Percentiles rank a stretch among this genome's conserved stretches.
phyloP scores from a whole-genome alignment of 2,329 filamentous ascomycete genomes.

The Beauveria rudraprayagi region DNA sequence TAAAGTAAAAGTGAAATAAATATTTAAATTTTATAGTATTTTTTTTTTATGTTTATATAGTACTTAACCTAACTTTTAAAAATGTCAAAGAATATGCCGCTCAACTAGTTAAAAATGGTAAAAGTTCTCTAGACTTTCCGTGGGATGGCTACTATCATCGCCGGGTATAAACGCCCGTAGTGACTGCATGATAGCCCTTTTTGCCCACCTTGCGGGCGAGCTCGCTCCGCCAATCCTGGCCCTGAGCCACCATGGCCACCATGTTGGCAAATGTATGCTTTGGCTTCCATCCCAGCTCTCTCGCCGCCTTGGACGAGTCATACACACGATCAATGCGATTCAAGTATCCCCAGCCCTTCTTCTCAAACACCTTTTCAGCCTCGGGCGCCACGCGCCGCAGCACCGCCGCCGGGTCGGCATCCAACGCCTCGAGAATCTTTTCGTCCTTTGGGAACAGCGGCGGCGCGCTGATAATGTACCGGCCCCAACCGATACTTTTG shows the following conservation, averaged over 20 bases:
- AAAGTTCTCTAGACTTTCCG: too few relatives aligned
- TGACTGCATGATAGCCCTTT: constrained; percentile 36
- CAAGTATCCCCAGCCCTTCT: constrained; percentile 29
- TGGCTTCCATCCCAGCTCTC: constrained; percentile 35
- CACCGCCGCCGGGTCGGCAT: constrained; percentile 24
- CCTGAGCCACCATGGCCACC: constrained; percentile 25
- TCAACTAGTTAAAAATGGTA: too few relatives aligned
- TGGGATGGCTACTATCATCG: constrained; percentile 14
- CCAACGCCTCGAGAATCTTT: constrained; percentile 25
- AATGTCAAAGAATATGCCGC: too few relatives aligned
- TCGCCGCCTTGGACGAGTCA: constrained; percentile 32
- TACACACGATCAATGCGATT: constrained; percentile 36
- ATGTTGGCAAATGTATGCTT: constrained; percentile 31
- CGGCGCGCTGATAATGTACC: constrained; percentile 37
- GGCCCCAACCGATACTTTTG: constrained; percentile 25
- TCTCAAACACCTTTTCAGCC: not conserved
- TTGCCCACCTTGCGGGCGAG: constrained; percentile 31
- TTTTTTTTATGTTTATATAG: too few relatives aligned
- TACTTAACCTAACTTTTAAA: too few relatives aligned
- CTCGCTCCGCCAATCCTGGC: constrained; percentile 32
- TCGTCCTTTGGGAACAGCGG: constrained; percentile 28
- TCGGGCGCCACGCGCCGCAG: constrained; percentile 14
- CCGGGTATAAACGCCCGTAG: constrained; percentile 36
- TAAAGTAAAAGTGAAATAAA: too few relatives aligned
- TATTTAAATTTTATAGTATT: too few relatives aligned